Percentiles rank a stretch among this genome's conserved stretches.
Conservation (phyloP, 768 basidiomycete genomes). For the Serendipita sp. region DNA sequence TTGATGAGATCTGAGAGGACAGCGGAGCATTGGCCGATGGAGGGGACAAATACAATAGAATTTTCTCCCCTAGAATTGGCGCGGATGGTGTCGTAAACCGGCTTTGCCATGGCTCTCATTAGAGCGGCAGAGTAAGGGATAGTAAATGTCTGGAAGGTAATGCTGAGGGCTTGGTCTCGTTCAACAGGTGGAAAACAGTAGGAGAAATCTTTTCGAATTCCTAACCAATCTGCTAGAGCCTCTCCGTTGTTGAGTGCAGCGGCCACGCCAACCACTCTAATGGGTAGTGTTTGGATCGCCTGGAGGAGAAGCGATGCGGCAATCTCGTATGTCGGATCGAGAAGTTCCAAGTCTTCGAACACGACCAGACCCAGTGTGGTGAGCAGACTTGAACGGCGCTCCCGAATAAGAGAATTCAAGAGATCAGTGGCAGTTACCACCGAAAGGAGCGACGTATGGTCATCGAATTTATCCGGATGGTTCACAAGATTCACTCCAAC, state of each 20-base stretch:
- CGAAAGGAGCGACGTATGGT: conserved; percentile 23
- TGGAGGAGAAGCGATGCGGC: conserved; percentile 56
- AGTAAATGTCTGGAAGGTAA: conserved; percentile 60
- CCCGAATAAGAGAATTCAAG: conserved; percentile 20
- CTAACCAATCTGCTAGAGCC: conserved; percentile 73
- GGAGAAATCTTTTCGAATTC: conserved; percentile 42
- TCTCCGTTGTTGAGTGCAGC: conserved; percentile 64
- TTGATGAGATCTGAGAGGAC: conserved; percentile 78
- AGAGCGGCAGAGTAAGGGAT: conserved; percentile 75
- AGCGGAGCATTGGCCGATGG: conserved; percentile 52
- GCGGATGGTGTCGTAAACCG: conserved; percentile 62
- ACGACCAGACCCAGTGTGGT: conserved; percentile 47
- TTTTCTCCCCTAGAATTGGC: conserved; percentile 28
- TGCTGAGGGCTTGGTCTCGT: conserved; percentile 61
- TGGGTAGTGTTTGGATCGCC: conserved; percentile 40
- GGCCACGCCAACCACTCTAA: conserved; percentile 64
- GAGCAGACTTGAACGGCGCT: conserved; percentile 16
- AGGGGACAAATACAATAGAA: conserved; percentile 78
- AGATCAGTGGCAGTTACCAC: conserved; percentile 45
- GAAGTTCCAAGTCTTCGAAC: conserved; percentile 71
- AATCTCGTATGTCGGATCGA: conserved; percentile 71
- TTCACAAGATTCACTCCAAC: not conserved
- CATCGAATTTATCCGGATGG: conserved; percentile 3
- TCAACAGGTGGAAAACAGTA: conserved; percentile 71
- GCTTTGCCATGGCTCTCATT: conserved; percentile 84